Evolutionary conservation across 2,329 filamentous ascomycete genomes (phyloP), one percentile per base, ranked within the genome.

Genomic region (Epichloe bromicola): DNA sequence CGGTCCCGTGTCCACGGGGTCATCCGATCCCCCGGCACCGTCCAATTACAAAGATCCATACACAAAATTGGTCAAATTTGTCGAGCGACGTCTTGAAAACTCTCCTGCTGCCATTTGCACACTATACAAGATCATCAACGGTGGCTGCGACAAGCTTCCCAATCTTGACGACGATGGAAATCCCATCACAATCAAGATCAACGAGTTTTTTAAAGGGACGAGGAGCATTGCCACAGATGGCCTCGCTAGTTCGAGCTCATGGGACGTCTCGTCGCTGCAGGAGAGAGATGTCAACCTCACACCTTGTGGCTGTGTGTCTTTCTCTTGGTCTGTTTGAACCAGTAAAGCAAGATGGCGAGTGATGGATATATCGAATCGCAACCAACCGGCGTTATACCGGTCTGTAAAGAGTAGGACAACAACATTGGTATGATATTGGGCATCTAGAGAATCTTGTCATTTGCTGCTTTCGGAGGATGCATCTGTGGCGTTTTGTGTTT

Each of bases 11-110:
- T n/a, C 48, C 15, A 51, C 43, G 37, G 15, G 37, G n/a, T 23
- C 30, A 3, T 40, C 49, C 7, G 39, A 38, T 19, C 20, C 5
- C 5, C 40, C 52, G 14, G 23, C 42, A 4, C 46, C 49, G 20
- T 48, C 54, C 1, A 51, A 55, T 1, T 58, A 58, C 1, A 60
- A 62, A 1, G 63, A 68, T 0, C 57, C 65, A 0, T 80, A 78
- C 52, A 76, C 78, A 2, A 70, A 70, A 23, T 70, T 76, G 8
- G 64, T 80, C 52, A 80, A 80, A 58, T 64, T 81, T 41, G 66
- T 76, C 48, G 78, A 81, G 60, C 71, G 74, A 14, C 76, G 77
- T 15, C 61, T 72, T 6, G 59, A 56, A 19, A 53, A 62, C 8
- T 58, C 63, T 15, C 15, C 34, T 8, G 17, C n/a, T 14, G 69